Evolutionary conservation across 768 basidiomycete species (phyloP).

Genomic region (Mycena olivaceomarginata): DNA sequence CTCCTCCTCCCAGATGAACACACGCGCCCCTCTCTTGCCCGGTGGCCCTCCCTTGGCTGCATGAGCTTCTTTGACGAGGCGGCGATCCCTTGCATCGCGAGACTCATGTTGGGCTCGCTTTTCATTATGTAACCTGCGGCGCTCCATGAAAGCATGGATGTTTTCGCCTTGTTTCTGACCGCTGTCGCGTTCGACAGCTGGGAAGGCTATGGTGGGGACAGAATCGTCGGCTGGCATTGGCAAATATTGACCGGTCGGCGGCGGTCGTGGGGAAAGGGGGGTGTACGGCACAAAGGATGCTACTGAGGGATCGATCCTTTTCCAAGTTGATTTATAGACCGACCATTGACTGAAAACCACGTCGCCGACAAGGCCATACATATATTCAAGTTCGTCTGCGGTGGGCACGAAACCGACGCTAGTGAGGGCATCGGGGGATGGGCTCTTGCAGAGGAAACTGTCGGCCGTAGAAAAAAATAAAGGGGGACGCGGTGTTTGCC

Average conservation of each 20-base stretch:
- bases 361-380: constrained; percentile 19
- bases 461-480: constrained; percentile 37
- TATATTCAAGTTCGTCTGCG: constrained; percentile 10
- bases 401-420: constrained; percentile 20
- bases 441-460: constrained; percentile 29
- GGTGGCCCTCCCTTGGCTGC: no score
- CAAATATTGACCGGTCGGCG: constrained; percentile 5
- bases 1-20: no score
- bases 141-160: constrained; percentile 37
- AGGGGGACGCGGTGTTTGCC: constrained; percentile 38
- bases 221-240: constrained; percentile 1
- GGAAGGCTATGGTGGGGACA: constrained; percentile 22
- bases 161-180: constrained; percentile 39
- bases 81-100: no score
- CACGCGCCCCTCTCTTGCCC: no score
- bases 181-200: constrained; percentile 38
- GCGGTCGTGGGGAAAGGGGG: constrained; percentile 21
- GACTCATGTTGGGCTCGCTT: no score
- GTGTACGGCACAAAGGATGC: background rate
- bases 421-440: constrained; percentile 28
- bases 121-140: constrained; percentile 11
- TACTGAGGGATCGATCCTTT: background rate
- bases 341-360: constrained; percentile 36
- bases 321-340: background rate
- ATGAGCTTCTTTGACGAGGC: no score